Base-by-base conservation (phyloP, 371 early-diverging fungal genomes). In the Syncephalastrum racemosum region DNA sequence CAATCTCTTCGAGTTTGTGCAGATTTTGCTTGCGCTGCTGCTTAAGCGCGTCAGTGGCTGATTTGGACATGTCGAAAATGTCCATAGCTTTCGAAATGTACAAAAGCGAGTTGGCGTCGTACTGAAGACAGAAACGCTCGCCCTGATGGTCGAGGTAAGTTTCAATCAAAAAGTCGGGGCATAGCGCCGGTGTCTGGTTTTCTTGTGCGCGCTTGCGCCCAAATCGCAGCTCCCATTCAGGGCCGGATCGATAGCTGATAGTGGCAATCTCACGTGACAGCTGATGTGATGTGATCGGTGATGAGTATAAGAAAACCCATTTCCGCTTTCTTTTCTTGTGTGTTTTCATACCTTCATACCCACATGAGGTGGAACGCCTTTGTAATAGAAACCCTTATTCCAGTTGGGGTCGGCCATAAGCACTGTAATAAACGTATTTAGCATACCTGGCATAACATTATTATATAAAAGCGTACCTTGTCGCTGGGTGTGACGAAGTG, bases 11-110 rank as follows among this genome's bases (percentile, higher is more conserved):
- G 3, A 74, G 25, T 25, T 69, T 71, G 16, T 59, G 59, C 5
- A 46, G 50, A 50, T 78, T 81, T 5, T 60, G 59, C 19, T 72
- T 62, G 41, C 88, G 75, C 49, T 81, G 81, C 3, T 64, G 36
- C 1, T 58, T 59, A 1, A 89, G 68, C 41, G 72, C 68, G 10
- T 70, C 64, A 0, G 79, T 64, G 23, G 75, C 64, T 4, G 86
- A 81, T 2, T 68, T 67, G 16, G 89, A 87, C 80, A 97, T 87
- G 70, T 97, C 96, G 77, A 96, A 97, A 84, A 96, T 84, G 64
- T 97, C 98, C 97, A 96, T 96, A 25, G 97, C 96, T 67, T 96
- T 96, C 48, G 94, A 93, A 27, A 97, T 87, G 64, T 95, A 97
- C 4, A 97, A 66, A 14, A 96, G 71, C 1, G 95, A 94, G 65